Conservation (phyloP, 306 rosid genomes). For the Phaseolus lunatus region DNA sequence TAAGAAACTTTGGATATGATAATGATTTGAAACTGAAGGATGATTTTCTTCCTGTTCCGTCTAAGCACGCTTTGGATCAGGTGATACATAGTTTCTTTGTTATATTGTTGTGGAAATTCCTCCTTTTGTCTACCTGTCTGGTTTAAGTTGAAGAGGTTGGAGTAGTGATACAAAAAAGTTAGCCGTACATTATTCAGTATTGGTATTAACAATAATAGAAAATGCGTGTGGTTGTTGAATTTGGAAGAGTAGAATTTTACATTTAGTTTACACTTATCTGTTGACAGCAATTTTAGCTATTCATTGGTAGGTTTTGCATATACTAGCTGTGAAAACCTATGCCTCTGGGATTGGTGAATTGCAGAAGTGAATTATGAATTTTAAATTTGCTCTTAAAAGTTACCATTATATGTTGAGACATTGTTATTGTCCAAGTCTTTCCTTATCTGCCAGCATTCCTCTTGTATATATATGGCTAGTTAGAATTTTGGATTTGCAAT, state of each 20-base stretch:
- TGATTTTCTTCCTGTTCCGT: constrained; percentile 75
- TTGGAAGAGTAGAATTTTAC: constrained; percentile 26
- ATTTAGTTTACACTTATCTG: constrained; percentile 31
- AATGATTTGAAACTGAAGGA: constrained; percentile 77
- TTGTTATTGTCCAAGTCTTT: constrained; percentile 13
- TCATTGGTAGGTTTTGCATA: constrained; percentile 37
- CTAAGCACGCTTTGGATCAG: constrained; percentile 83
- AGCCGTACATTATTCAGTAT: constrained; percentile 26
- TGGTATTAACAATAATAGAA: constrained; percentile 13
- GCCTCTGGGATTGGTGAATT: constrained; percentile 16
- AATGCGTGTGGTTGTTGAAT: constrained; percentile 17
- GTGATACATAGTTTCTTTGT: constrained; percentile 47
- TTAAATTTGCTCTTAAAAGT: constrained; percentile 12
- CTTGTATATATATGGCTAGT: constrained; percentile 19
- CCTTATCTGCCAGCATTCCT: constrained; percentile 25
- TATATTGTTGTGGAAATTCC: constrained; percentile 44
- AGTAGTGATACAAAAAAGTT: constrained; percentile 31
- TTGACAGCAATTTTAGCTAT: constrained; percentile 4
- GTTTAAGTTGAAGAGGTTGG: constrained; percentile 35
- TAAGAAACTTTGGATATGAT: constrained; percentile 85
- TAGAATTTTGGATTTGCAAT: constrained; percentile 34
- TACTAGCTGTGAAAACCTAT: constrained; percentile 11
- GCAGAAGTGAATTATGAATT: constrained; percentile 31
- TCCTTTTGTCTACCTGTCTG: constrained; percentile 30
- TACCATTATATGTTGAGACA: background rate